phyloP scores from a whole-genome alignment of 1,284 basidiomycete genomes.

The Chiua sp. region DNA sequence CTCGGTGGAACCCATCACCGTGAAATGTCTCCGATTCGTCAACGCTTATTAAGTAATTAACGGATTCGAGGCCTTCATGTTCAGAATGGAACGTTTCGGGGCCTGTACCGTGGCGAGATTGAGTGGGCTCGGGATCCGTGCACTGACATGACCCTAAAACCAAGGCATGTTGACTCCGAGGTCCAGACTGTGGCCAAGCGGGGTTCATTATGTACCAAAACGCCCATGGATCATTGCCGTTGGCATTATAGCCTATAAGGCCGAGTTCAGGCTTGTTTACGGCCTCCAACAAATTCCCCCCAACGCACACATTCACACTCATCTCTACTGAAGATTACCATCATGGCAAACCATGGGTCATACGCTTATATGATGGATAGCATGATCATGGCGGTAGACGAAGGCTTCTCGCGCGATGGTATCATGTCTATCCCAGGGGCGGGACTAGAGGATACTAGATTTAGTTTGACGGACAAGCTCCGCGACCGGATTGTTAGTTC shows the following conservation, averaged over 20 bases:
- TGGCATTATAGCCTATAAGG: neutral
- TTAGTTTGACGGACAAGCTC: neutral
- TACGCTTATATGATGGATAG: neutral
- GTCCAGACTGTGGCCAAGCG: neutral
- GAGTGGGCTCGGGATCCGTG: too few relatives aligned
- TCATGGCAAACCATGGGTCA: neutral
- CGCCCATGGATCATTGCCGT: too few relatives aligned
- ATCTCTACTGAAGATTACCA: neutral
- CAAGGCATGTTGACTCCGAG: too few relatives aligned
- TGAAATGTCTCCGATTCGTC: neutral
- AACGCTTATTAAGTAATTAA: too few relatives aligned
- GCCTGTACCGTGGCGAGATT: too few relatives aligned
- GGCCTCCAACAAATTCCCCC: neutral
- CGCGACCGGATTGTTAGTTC: conserved; percentile 6
- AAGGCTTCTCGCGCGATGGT: conserved; percentile 15
- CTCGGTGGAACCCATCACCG: too few relatives aligned
- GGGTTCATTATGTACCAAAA: too few relatives aligned
- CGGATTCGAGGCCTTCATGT: neutral
- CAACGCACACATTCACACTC: neutral
- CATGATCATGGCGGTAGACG: conserved; percentile 6
- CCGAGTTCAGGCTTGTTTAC: neutral
- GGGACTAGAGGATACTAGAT: conserved; percentile 11
- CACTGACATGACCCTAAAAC: too few relatives aligned
- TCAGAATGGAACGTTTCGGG: too few relatives aligned
- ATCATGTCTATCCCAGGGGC: conserved; percentile 12